Evolutionary conservation across 805 yeast genomes (phyloP), one percentile per base, ranked within the genome.

Genomic region (Saturnispora sekii): DNA sequence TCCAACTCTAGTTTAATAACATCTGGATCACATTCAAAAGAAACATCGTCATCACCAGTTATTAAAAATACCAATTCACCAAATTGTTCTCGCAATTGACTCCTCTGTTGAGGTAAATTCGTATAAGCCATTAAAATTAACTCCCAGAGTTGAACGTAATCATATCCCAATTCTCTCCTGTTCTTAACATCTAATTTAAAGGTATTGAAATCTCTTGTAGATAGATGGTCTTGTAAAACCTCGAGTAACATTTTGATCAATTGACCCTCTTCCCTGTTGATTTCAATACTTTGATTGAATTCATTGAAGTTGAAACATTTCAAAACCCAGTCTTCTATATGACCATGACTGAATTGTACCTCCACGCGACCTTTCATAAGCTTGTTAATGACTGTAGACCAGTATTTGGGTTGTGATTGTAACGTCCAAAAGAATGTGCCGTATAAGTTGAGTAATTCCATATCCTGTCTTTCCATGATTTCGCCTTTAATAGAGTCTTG

Each of bases 11-110:
- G 54, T 56, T 74, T 74, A 26, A 84, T 80, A 12, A 64, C 62
- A 2, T 74, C 59, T 2, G 97, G 97, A 59, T 88, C 85, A 45
- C 89, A 77, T 57, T 89, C 96, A 51, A 87, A 77, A 45, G 80
- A 79, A 10, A 80, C 59, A 30, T 70, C 75, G 16, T 69, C 73
- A 51, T 72, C 71, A 21, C 73, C 69, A 14, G 71, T 57, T 10
- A 76, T 58, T 29, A 60, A 53, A 33, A 57, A 48, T 0, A 76
- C 62, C 3, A 63, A 50, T 32, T 61, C 63, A 11, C 76, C 72
- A 17, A 73, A 51, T 2, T 72, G 21, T 9, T 53, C 47, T 49
- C 73, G 74, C 46, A 70, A 60, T 43, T 66, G 61, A 35, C 64
- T 65, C 48, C 81, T 62, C 52, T 76, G 79, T 44, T 66, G 69